Conservation (phyloP, 768 basidiomycete genomes). For the Podaxis carcinomalis region DNA sequence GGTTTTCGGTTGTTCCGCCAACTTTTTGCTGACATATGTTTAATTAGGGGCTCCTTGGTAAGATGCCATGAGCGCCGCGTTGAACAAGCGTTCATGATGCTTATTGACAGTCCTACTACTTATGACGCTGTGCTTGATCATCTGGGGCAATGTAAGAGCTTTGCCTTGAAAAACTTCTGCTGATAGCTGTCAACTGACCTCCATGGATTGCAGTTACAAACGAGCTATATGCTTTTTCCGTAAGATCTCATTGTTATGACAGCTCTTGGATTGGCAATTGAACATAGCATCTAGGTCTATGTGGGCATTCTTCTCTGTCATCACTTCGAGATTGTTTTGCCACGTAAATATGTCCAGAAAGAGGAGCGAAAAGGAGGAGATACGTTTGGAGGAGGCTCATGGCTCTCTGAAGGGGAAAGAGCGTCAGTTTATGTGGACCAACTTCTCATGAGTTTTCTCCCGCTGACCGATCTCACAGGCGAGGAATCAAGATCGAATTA, state of each 20-base stretch:
- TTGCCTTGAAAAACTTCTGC: background rate
- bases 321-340: slow-evolving; percentile 5
- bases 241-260: background rate
- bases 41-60: background rate
- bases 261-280: background rate
- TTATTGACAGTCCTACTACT: background rate
- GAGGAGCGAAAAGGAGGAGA: background rate
- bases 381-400: background rate
- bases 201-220: background rate
- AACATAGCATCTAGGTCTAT: background rate
- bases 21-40: background rate
- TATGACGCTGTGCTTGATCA: background rate
- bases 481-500: no score
- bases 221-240: slow-evolving; percentile 4
- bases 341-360: background rate
- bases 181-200: background rate
- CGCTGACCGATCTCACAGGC: no score
- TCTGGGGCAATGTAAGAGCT: slow-evolving; percentile 5
- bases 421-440: no score
- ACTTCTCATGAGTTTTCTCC: no score
- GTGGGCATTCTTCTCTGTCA: slow-evolving; percentile 6
- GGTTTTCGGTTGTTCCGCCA: no score
- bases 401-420: no score
- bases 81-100: background rate
- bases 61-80: background rate